Conservation (phyloP, 2,329 filamentous ascomycete species). For the Coniosporium tulheliwenetii region DNA sequence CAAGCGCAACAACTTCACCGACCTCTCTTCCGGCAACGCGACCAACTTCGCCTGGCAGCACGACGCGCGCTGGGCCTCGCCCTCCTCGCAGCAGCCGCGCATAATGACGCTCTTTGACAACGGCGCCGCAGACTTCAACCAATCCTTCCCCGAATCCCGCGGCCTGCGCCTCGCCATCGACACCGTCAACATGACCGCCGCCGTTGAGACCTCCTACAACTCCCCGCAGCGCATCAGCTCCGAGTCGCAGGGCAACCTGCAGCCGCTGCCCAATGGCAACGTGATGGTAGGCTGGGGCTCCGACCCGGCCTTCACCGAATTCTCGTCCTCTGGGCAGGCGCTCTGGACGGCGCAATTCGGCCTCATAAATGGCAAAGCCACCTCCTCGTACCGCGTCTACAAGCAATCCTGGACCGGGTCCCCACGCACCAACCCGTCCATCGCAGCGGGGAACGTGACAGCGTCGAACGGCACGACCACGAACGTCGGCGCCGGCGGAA, state of each 20-base stretch:
- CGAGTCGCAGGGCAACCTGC: neutral
- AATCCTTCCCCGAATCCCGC: constrained; percentile 2
- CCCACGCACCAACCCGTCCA: constrained; percentile 22
- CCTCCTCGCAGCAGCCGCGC: constrained; percentile 25
- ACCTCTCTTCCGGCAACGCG: neutral
- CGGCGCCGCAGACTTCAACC: constrained; percentile 18
- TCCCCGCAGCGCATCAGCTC: neutral
- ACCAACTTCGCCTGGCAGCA: constrained; percentile 31
- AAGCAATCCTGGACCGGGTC: constrained; percentile 37
- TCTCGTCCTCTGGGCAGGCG: constrained; percentile 28
- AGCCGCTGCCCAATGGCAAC: constrained; percentile 9
- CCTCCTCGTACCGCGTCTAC: constrained; percentile 36
- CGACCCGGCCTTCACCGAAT: constrained; percentile 23
- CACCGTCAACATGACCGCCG: neutral
- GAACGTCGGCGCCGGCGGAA: constrained; percentile 15
- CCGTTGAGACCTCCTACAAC: neutral
- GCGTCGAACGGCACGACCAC: neutral
- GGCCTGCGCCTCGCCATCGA: constrained; percentile 3
- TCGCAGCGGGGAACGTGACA: constrained; percentile 10
- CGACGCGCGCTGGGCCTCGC: constrained; percentile 31
- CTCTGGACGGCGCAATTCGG: constrained; percentile 38
- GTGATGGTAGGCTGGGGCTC: constrained; percentile 42
- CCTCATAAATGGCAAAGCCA: constrained; percentile 7
- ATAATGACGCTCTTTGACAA: constrained; percentile 39
- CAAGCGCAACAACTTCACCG: constrained; percentile 24